Evolutionary conservation across 2,329 filamentous ascomycete genomes (phyloP).

Genomic region (Fusarium nematophilum): DNA sequence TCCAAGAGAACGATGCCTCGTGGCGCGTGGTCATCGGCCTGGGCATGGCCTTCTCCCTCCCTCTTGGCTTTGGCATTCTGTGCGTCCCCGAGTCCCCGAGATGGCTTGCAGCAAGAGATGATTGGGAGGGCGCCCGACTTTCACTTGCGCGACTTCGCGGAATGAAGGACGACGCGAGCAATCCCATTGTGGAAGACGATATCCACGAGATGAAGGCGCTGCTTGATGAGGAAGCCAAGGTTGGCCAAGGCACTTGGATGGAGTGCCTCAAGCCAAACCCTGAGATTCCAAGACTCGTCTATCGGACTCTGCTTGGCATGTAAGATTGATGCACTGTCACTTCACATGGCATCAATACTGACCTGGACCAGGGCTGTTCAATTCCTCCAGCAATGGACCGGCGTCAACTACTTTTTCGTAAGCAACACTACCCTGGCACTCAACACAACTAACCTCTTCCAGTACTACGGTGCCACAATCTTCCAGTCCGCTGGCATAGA

Average conservation of each 20-base stretch:
- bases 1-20: conserved; percentile 55
- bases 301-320: conserved; percentile 72
- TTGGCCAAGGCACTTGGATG: conserved; percentile 61
- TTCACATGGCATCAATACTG: no score
- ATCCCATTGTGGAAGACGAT: conserved; percentile 60
- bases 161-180: conserved; percentile 56
- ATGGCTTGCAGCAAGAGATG: conserved; percentile 60
- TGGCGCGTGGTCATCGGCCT: conserved; percentile 72
- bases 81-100: conserved; percentile 65
- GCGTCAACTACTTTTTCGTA: conserved; percentile 59
- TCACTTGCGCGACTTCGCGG: conserved; percentile 64
- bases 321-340: no score
- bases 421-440: not conserved
- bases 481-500: conserved; percentile 73
- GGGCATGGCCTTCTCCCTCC: conserved; percentile 61
- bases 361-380: conserved; percentile 56
- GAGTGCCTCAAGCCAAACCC: conserved; percentile 68
- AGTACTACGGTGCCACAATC: conserved; percentile 71
- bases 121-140: conserved; percentile 59
- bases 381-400: conserved; percentile 74
- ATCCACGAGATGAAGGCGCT: conserved; percentile 61
- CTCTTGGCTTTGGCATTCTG: conserved; percentile 63
- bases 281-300: conserved; percentile 65
- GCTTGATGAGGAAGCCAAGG: conserved; percentile 56
- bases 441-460: not conserved